phyloP scores from a whole-genome alignment of 129 eudicot species.

The Solidago caesia region DNA sequence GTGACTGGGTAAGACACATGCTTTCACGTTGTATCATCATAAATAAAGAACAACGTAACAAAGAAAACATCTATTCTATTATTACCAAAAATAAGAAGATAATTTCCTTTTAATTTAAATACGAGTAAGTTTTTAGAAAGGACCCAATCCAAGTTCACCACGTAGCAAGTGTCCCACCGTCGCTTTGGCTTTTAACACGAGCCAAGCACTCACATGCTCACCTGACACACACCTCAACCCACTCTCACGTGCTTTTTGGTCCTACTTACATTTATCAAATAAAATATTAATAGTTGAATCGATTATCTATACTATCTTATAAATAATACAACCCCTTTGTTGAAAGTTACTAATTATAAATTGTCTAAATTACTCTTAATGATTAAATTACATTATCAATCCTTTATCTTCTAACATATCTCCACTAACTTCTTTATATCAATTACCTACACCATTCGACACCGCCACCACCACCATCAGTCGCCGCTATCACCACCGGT shows the following conservation, averaged over 20 bases:
- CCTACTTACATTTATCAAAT: neutral
- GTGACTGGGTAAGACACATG: constrained; percentile 29
- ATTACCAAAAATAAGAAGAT: neutral
- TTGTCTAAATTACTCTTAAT: no score
- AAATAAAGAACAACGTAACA: constrained; percentile 11
- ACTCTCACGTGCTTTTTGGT: constrained; percentile 54
- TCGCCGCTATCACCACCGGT: no score
- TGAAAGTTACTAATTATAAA: no score
- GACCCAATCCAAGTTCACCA: constrained; percentile 10
- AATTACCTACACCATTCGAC: no score
- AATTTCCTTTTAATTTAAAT: neutral
- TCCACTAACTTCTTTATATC: no score
- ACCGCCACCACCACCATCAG: no score
- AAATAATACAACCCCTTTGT: no score
- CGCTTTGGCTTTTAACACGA: constrained; percentile 45
- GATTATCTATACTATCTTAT: no score
- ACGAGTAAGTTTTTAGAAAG: no score
- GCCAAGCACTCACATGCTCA: constrained; percentile 46
- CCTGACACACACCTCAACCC: constrained; percentile 48
- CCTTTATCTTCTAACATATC: no score
- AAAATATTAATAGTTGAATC: no score
- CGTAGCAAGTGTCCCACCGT: constrained; percentile 34
- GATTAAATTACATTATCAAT: no score
- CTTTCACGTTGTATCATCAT: constrained; percentile 24
- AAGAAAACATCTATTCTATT: constrained; percentile 7